Evolutionary conservation across 768 basidiomycete species (phyloP).

Genomic region (Candolleomyces efflorescens): DNA sequence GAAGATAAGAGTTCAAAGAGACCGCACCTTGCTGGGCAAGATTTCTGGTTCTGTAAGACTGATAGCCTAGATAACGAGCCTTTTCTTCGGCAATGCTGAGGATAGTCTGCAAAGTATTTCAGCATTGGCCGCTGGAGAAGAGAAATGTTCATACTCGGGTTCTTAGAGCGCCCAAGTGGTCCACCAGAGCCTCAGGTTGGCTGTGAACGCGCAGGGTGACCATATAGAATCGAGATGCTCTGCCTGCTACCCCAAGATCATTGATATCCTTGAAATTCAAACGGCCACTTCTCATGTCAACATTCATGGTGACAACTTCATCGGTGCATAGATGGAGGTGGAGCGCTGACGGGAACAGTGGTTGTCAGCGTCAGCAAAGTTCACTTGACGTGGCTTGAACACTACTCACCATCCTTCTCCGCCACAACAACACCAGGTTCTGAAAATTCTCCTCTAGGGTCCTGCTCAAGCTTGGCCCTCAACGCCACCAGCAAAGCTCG

Average conservation of each 20-base stretch:
- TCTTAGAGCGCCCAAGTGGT: constrained; percentile 55
- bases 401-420: constrained; percentile 47
- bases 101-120: constrained; percentile 56
- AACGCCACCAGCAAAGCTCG: constrained; percentile 56
- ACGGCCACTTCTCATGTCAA: constrained; percentile 78
- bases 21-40: constrained; percentile 58
- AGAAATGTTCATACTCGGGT: constrained; percentile 46
- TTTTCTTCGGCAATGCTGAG: constrained; percentile 80
- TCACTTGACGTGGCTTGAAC: not conserved
- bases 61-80: constrained; percentile 80
- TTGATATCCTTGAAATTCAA: constrained; percentile 78
- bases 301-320: constrained; percentile 69
- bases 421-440: constrained; percentile 55
- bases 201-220: constrained; percentile 66
- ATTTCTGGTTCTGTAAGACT: constrained; percentile 65
- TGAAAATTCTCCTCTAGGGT: constrained; percentile 56
- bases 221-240: constrained; percentile 59
- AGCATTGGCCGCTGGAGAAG: not conserved
- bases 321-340: constrained; percentile 71
- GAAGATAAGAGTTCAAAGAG: not conserved
- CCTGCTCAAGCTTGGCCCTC: constrained; percentile 49
- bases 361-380: not conserved
- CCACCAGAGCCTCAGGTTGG: constrained; percentile 54
- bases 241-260: constrained; percentile 69
- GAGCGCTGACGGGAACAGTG: constrained; percentile 36